Conservation (phyloP, 139 green algal species). For the Chlamydomonas sp. region DNA sequence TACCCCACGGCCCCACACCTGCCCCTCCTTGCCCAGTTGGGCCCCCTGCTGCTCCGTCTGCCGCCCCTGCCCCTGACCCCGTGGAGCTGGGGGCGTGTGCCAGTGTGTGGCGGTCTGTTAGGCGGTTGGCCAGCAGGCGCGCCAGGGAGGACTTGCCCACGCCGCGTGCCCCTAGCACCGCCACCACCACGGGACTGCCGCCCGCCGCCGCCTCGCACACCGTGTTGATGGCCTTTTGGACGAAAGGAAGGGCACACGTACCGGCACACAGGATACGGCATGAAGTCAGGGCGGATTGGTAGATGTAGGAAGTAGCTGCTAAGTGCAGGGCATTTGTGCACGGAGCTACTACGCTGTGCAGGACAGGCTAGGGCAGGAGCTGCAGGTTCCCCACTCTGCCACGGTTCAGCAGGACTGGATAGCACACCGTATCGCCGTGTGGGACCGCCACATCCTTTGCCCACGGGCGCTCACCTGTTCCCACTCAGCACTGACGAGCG, state of each 20-base stretch:
- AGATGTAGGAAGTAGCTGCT: too few relatives aligned
- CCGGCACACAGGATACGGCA: too few relatives aligned
- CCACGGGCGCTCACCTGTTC: neutral
- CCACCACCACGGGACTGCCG: constrained; percentile 52
- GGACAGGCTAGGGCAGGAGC: too few relatives aligned
- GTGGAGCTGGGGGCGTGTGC: too few relatives aligned
- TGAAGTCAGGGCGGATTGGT: too few relatives aligned
- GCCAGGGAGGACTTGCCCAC: constrained; percentile 88
- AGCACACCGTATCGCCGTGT: neutral
- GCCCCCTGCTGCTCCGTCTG: constrained; percentile 11
- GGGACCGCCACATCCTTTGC: neutral
- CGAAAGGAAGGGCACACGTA: too few relatives aligned
- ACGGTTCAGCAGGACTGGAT: too few relatives aligned
- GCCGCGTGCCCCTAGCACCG: constrained; percentile 79
- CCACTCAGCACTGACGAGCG: constrained; percentile 17
- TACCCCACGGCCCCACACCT: neutral
- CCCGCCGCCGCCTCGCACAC: neutral
- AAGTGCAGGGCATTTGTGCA: too few relatives aligned
- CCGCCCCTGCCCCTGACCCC: constrained; percentile 55
- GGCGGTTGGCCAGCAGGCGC: constrained; percentile 69
- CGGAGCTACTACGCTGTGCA: too few relatives aligned
- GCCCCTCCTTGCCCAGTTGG: neutral
- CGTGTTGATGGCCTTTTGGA: neutral
- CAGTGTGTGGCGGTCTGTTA: constrained; percentile 22
- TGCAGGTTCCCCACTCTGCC: too few relatives aligned